Evolutionary conservation across 805 yeast genomes (phyloP).

Genomic region (Candida mattraensis): DNA sequence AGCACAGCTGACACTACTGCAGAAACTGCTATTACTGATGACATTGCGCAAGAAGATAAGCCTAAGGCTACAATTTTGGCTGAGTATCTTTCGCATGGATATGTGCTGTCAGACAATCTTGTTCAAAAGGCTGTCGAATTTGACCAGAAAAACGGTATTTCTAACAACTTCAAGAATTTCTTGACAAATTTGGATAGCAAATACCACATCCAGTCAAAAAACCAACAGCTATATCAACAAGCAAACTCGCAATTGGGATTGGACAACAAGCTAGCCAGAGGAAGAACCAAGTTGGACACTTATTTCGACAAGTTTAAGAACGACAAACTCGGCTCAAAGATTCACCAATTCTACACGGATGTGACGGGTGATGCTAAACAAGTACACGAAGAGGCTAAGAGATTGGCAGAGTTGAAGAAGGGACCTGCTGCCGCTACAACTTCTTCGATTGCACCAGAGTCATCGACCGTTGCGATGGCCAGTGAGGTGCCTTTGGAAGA

Average conservation of each 20-base stretch:
- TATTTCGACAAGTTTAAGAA: constrained; percentile 48
- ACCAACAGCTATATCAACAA: constrained; percentile 31
- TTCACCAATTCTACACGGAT: constrained; percentile 59
- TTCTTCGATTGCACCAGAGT: constrained; percentile 14
- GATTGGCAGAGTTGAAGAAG: constrained; percentile 63
- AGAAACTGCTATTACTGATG: constrained; percentile 27
- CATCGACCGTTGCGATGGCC: constrained; percentile 19
- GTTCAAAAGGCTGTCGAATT: constrained; percentile 59
- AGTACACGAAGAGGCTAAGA: constrained; percentile 72
- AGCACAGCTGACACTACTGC: not conserved
- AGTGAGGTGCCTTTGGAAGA: constrained; percentile 27
- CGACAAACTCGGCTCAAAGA: constrained; percentile 53
- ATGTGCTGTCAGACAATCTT: constrained; percentile 60
- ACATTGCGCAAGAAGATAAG: constrained; percentile 71
- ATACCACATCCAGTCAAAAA: constrained; percentile 59
- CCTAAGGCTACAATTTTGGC: constrained; percentile 77
- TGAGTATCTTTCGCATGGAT: constrained; percentile 74
- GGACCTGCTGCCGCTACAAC: constrained; percentile 14
- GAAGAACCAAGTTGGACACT: constrained; percentile 39
- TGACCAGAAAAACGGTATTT: constrained; percentile 64
- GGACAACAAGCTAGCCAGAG: constrained; percentile 38
- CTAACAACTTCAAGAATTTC: constrained; percentile 56
- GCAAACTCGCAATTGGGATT: constrained; percentile 44
- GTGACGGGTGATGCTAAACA: constrained; percentile 56
- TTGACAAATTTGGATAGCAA: constrained; percentile 54